phyloP scores from a whole-genome alignment of 2,329 filamentous ascomycete genomes.

The Arthroderma sp. region DNA sequence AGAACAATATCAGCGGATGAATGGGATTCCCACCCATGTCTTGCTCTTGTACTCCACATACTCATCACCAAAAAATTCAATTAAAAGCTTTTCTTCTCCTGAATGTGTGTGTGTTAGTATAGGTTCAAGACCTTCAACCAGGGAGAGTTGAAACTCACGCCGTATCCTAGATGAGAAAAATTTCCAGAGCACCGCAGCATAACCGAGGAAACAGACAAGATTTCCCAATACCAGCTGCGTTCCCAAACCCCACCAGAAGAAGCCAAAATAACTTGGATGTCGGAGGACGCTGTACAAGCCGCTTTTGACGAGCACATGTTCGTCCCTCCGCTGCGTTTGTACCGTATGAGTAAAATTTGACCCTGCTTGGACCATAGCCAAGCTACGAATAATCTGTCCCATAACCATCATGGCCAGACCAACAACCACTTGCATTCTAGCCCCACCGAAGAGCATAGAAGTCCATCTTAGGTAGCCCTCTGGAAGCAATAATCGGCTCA shows the following conservation, averaged over 20 bases:
- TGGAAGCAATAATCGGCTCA: slow-evolving; percentile 22
- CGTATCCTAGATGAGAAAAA: slow-evolving; percentile 69
- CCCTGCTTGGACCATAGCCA: slow-evolving; percentile 80
- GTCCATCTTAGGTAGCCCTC: slow-evolving; percentile 36
- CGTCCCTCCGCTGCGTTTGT: slow-evolving; percentile 54
- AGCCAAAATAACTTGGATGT: slow-evolving; percentile 93
- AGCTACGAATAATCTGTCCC: slow-evolving; percentile 65
- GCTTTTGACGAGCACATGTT: slow-evolving; percentile 68
- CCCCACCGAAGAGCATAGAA: slow-evolving; percentile 28
- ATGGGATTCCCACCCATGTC: slow-evolving; percentile 70
- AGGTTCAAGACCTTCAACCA: neutral
- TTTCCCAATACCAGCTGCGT: slow-evolving; percentile 88
- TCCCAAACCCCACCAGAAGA: slow-evolving; percentile 97
- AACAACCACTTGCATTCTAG: slow-evolving; percentile 30
- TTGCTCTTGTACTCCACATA: slow-evolving; percentile 61
- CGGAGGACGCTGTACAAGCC: slow-evolving; percentile 67
- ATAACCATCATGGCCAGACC: slow-evolving; percentile 53
- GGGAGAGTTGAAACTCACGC: slow-evolving; percentile 35
- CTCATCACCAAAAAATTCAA: slow-evolving; percentile 72
- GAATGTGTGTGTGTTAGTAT: slow-evolving; percentile 7
- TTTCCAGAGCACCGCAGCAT: slow-evolving; percentile 63
- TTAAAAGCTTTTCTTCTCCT: slow-evolving; percentile 67
- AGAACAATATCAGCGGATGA: slow-evolving; percentile 41
- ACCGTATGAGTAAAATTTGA: slow-evolving; percentile 86
- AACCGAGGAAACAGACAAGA: slow-evolving; percentile 60